Conservation (phyloP, 768 basidiomycete genomes). For the Gelatoporia subvermispora region DNA sequence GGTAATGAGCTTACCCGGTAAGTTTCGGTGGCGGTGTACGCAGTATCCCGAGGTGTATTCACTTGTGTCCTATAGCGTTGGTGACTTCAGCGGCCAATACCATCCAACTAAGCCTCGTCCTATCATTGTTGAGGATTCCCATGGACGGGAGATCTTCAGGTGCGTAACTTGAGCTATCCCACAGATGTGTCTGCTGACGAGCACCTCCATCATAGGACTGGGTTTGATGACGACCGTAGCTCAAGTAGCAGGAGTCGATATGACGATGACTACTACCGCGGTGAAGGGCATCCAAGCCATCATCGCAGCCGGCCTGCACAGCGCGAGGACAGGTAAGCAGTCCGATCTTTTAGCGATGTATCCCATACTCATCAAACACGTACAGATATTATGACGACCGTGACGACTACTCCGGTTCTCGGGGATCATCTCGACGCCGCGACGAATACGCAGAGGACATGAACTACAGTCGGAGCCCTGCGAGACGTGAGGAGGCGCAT, state of each 20-base stretch:
- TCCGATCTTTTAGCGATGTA: not conserved
- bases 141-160: slow-evolving; percentile 57
- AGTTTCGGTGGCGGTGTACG: slow-evolving; percentile 1
- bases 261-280: slow-evolving; percentile 9
- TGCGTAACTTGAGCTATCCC: slow-evolving; percentile 16
- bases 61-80: slow-evolving; percentile 35
- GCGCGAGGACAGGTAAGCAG: slow-evolving; percentile 1
- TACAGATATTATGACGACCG: slow-evolving; percentile 19
- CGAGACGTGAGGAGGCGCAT: not conserved
- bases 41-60: not conserved
- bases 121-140: slow-evolving; percentile 47
- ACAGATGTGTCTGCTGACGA: not conserved
- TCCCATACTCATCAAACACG: not conserved
- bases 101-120: slow-evolving; percentile 17
- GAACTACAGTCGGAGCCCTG: not conserved
- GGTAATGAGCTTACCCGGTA: slow-evolving; percentile 65
- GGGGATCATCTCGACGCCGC: slow-evolving; percentile 3
- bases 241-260: slow-evolving; percentile 10
- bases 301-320: slow-evolving; percentile 8
- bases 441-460: slow-evolving; percentile 13
- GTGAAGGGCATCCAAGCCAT: slow-evolving; percentile 3
- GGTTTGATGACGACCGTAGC: slow-evolving; percentile 19
- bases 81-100: slow-evolving; percentile 39
- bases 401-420: slow-evolving; percentile 11
- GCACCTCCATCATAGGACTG: slow-evolving; percentile 12